Base-by-base conservation (phyloP, 1,139 yeast species). In the Sugiyamaella xylanicola region DNA sequence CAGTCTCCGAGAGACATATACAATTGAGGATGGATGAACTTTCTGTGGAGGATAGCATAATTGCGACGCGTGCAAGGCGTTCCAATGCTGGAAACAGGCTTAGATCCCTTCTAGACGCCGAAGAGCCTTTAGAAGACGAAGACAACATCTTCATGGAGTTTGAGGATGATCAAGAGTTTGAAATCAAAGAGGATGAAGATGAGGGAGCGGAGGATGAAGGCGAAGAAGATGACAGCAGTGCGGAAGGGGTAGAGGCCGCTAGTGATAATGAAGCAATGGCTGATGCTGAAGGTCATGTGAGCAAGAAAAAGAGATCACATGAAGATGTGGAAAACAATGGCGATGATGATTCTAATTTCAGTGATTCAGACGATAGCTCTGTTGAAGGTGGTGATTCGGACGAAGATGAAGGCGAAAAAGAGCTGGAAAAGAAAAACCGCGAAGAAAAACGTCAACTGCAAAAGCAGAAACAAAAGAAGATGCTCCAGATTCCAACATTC, bases 11-110 rank as follows among this genome's bases (percentile, higher is more conserved):
- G n/a, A n/a, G n/a, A n/a, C n/a, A n/a, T n/a, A n/a, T n/a, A 8
- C 37, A 32, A 32, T 13, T 25, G 9, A 5, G 19, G 40, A 40
- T 37, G 46, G 60, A 57, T n/a, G 54, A 51, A 16, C 51, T 56
- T 13, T 55, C 56, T 15, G 39, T 53, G 4, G 57, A 58, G 29
- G 64, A 60, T 13, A 53, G 61, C 44, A 58, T 64, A 29, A 63
- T 87, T 63, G 83, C 88, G 13, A 85, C 95, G 4, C 80, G 97
- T 60, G 74, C 84, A 56, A 79, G 91, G 61, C 83, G 99, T 53
- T 73, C 90, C 50, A 93, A 93, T 72, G 99, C 99, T 1, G 99
- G 99, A 9, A 86, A 90, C 53, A 77, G 95, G 56, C 76, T 93
- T 66, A 82, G 83, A 66, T 85, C 85, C 59, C 77, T 93, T 63